These are phyloP conservation scores for Fomitopsis pinicola DNA, from an alignment of 1,284 basidiomycete species.

Conservation along the genomic window DNA sequence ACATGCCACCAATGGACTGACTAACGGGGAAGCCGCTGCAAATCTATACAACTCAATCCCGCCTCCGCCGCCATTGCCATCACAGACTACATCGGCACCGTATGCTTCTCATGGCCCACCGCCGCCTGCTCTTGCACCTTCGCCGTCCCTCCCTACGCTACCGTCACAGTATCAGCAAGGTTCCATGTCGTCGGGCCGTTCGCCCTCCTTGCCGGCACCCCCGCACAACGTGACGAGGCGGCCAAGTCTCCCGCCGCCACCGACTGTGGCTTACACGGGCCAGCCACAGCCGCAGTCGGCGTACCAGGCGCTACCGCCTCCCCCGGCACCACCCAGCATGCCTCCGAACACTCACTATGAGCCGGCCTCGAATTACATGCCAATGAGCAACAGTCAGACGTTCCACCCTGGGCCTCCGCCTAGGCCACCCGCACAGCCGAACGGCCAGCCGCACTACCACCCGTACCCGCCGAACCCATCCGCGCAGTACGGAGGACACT, in stretches of 20 bases:
- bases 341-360: conserved; percentile 23
- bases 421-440: conserved; percentile 26
- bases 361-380: conserved; percentile 13
- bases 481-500: conserved; percentile 14
- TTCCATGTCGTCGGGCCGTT: neutral
- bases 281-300: conserved; percentile 25
- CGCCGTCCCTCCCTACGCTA: conserved; percentile 29
- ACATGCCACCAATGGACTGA: conserved; percentile 1
- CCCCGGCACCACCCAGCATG: conserved; percentile 24
- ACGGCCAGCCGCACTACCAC: conserved; percentile 18
- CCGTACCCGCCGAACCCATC: conserved; percentile 12
- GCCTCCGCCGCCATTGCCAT: conserved; percentile 32
- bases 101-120: conserved; percentile 17
- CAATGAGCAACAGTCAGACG: conserved; percentile 19
- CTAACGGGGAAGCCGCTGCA: conserved; percentile 3
- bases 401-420: conserved; percentile 36
- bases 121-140: conserved; percentile 28
- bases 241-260: conserved; percentile 37
- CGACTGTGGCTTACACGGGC: conserved; percentile 22
- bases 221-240: conserved; percentile 18
- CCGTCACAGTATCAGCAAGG: conserved; percentile 22
- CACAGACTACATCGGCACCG: conserved; percentile 15
- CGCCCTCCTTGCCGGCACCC: conserved; percentile 1
- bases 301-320: conserved; percentile 35
- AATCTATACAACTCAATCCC: conserved; percentile 25